Percentiles rank a stretch among this genome's conserved stretches.
Evolutionary conservation across 2,329 filamentous ascomycete genomes (phyloP).

Genomic region (Geoglossum cookeanum): DNA sequence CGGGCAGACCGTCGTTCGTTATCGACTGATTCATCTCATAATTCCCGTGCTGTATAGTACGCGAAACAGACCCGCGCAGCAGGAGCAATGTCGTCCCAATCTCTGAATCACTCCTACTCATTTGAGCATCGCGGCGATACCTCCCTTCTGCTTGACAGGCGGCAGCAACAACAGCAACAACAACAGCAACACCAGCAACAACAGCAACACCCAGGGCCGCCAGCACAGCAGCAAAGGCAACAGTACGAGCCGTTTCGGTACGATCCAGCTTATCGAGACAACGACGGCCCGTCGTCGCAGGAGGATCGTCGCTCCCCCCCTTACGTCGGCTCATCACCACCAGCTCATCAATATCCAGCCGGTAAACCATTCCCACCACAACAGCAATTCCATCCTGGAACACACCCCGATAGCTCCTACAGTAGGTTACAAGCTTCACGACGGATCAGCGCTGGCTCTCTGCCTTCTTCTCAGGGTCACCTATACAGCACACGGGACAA

Average conservation of each 20-base stretch:
- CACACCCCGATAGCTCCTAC: conserved; percentile 11
- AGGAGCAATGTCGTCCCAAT: background rate
- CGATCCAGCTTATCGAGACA: background rate
- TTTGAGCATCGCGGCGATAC: conserved; percentile 12
- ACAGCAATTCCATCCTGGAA: conserved; percentile 8
- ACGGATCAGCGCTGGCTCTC: conserved; percentile 5
- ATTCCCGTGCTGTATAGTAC: background rate
- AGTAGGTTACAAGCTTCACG: conserved; percentile 7
- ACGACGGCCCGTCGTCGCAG: background rate
- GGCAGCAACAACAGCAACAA: background rate
- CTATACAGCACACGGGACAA: conserved; percentile 5
- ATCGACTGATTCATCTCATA: background rate
- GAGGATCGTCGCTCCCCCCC: background rate
- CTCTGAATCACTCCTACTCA: conserved; percentile 9
- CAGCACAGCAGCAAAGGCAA: background rate
- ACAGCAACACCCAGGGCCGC: background rate
- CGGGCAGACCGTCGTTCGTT: background rate
- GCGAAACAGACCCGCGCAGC: background rate
- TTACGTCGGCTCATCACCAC: background rate
- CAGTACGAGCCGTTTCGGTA: conserved; percentile 2
- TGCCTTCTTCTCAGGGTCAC: conserved; percentile 1
- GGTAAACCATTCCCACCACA: background rate
- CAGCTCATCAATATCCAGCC: background rate
- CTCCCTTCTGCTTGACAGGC: background rate
- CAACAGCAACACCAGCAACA: too few relatives aligned